Percentiles rank a stretch among this genome's conserved stretches.
These are phyloP conservation scores for Alternaria sp. DNA, from an alignment of 2,329 filamentous ascomycete genomes.

Conservation along the genomic window DNA sequence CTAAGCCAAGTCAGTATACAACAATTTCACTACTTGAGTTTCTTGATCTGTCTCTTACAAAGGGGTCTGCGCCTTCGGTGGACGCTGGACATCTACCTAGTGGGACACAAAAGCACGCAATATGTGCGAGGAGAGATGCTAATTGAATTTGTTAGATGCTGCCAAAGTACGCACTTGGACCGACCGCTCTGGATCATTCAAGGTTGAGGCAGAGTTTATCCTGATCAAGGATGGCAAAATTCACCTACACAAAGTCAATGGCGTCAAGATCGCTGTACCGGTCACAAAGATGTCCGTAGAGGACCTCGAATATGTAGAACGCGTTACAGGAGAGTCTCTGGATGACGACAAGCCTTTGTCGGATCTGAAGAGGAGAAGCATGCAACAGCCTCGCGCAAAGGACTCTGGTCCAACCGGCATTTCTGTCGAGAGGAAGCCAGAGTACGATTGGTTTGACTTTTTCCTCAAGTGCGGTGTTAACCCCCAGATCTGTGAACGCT, in stretches of 20 bases:
- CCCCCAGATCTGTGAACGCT: constrained; percentile 91
- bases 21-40: constrained; percentile 1
- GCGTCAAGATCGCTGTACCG: constrained; percentile 97
- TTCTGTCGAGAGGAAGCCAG: constrained; percentile 72
- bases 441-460: constrained; percentile 99
- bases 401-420: constrained; percentile 65
- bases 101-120: not conserved
- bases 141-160: constrained; percentile 62
- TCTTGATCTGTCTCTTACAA: not conserved
- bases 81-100: not conserved
- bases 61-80: not conserved
- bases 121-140: constrained; percentile 7
- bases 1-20: constrained; percentile 75
- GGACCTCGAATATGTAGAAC: constrained; percentile 95
- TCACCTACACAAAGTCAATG: constrained; percentile 96
- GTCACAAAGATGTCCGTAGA: constrained; percentile 94
- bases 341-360: constrained; percentile 93
- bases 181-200: constrained; percentile 94
- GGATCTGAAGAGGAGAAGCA: constrained; percentile 71
- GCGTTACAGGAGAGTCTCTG: constrained; percentile 83
- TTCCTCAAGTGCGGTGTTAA: constrained; percentile 93
- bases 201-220: constrained; percentile 95
- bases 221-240: constrained; percentile 96
- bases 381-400: constrained; percentile 55
- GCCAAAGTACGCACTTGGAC: constrained; percentile 91